Base-by-base conservation (phyloP, 192 early-diverging fungal species). In the Backusella tuberculispora region DNA sequence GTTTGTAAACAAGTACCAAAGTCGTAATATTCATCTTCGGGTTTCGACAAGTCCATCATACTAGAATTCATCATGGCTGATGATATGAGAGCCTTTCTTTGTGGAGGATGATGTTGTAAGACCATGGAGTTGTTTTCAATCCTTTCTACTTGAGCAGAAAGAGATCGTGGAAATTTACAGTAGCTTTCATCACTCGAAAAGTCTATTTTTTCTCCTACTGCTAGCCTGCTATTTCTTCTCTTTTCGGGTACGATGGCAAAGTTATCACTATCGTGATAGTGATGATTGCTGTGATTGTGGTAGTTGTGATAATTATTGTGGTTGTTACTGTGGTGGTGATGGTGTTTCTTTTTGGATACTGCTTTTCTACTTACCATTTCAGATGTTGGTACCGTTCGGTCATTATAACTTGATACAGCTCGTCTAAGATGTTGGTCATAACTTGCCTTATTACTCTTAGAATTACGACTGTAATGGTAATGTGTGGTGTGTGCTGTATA, bases 1-100 rank as follows among this genome's bases (percentile, higher is more conserved):
- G 38, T 68, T 19, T 68, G 66, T 68, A 68, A 26, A 45, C 42
- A 45, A 24, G 66, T 44, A 68, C 42, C 40, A 44, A 68, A 68
- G 8, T 68, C 66, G 43, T 68, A 26, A 17, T 68, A 67, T 3
- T 38, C 19, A 43, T 41, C 37, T 4, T 60, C 29, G 29, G 29
- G 29, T 34, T 34, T 19, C 12, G 53, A 60, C 21, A 60, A 60
- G 4, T 60, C 53, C 53, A 60, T 60, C 53, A 60, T 60, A 24
- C 53, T 60, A 1, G 29, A 34, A 60, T 60, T 60, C 53, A 60
- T 60, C 4, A 60, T 19, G n/a, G 6, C n/a, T 21, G n/a, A 15
- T 53, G 13, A 15, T 21, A 17, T 21, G 17, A 1, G 17, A 6
- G n/a, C 50, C 50, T 21, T 21, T 53, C 48, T 50, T 50, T 6